These are phyloP conservation scores for Calocybe gambosa DNA, from an alignment of 1,284 basidiomycete species.

Conservation along the genomic window DNA sequence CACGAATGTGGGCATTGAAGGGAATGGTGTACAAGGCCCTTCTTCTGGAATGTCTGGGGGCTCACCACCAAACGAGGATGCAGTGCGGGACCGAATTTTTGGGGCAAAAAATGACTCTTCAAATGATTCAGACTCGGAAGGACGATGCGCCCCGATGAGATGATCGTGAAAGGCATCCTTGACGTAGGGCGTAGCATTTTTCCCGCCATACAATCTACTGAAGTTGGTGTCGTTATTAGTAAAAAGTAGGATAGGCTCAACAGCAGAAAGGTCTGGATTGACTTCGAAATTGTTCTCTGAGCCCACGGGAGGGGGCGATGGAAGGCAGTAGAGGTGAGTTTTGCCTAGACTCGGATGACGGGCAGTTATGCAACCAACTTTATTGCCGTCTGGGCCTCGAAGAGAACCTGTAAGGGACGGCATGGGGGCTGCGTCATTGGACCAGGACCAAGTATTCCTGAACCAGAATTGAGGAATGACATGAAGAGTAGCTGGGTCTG, in stretches of 20 bases:
- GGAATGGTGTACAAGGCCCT: constrained; percentile 53
- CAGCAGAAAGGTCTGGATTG: constrained; percentile 56
- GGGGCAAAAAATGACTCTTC: constrained; percentile 38
- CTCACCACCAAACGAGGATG: constrained; percentile 35
- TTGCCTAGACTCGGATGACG: constrained; percentile 71
- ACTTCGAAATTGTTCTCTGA: constrained; percentile 55
- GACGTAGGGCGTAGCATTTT: constrained; percentile 78
- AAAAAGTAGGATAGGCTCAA: constrained; percentile 83
- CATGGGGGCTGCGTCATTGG: constrained; percentile 72
- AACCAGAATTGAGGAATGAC: constrained; percentile 96
- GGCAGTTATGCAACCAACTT: constrained; percentile 64
- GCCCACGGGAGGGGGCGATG: constrained; percentile 85
- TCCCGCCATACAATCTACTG: constrained; percentile 82
- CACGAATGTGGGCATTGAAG: constrained; percentile 54
- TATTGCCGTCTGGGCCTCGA: constrained; percentile 32
- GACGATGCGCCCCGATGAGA: constrained; percentile 82
- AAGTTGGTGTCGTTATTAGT: constrained; percentile 98
- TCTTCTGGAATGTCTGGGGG: constrained; percentile 29
- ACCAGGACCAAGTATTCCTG: constrained; percentile 98
- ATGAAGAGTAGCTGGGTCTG: constrained; percentile 92
- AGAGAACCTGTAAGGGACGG: constrained; percentile 61
- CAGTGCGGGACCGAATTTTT: constrained; percentile 44
- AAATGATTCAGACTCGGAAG: constrained; percentile 36
- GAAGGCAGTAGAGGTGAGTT: constrained; percentile 83
- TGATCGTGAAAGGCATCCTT: constrained; percentile 99